Evolutionary conservation across 345 rosid genomes (phyloP).

Genomic region (Aquilaria yunnanensis): DNA sequence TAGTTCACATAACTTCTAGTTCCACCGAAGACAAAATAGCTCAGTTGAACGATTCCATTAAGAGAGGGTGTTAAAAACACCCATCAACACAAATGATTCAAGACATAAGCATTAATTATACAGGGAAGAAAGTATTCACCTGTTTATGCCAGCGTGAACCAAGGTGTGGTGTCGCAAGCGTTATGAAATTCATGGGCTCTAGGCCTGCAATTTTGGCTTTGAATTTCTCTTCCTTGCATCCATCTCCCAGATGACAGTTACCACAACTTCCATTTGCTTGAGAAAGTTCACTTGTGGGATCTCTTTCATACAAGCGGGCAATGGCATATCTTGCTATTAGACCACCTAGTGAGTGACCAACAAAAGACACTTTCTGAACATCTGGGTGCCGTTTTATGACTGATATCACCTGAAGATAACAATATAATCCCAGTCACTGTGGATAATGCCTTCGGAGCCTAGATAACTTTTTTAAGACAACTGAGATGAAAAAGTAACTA

Average conservation of each 20-base stretch:
- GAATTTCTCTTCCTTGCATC: slow-evolving; percentile 21
- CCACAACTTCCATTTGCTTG: slow-evolving; percentile 28
- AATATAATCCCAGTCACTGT: background rate
- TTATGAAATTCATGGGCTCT: slow-evolving; percentile 76
- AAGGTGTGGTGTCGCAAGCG: slow-evolving; percentile 84
- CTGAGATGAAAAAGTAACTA: background rate
- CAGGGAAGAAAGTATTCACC: slow-evolving; percentile 28
- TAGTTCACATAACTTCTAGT: too few species aligned
- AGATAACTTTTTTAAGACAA: background rate
- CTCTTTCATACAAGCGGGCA: slow-evolving; percentile 58
- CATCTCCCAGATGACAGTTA: slow-evolving; percentile 24
- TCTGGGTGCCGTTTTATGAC: slow-evolving; percentile 48
- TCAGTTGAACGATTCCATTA: too few species aligned
- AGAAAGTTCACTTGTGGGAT: slow-evolving; percentile 21
- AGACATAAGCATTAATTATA: background rate
- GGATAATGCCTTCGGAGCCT: slow-evolving; percentile 4
- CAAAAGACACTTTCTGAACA: slow-evolving; percentile 65
- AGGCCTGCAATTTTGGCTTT: slow-evolving; percentile 64
- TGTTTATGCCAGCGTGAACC: slow-evolving; percentile 88
- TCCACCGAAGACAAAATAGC: too few species aligned
- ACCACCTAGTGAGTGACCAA: slow-evolving; percentile 92
- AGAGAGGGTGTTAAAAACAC: too few species aligned
- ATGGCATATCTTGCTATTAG: slow-evolving; percentile 78
- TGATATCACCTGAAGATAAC: slow-evolving; percentile 53
- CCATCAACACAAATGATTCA: too few species aligned